Conservation (phyloP, 2,329 filamentous ascomycete species). For the Trichoderma aggressivum region DNA sequence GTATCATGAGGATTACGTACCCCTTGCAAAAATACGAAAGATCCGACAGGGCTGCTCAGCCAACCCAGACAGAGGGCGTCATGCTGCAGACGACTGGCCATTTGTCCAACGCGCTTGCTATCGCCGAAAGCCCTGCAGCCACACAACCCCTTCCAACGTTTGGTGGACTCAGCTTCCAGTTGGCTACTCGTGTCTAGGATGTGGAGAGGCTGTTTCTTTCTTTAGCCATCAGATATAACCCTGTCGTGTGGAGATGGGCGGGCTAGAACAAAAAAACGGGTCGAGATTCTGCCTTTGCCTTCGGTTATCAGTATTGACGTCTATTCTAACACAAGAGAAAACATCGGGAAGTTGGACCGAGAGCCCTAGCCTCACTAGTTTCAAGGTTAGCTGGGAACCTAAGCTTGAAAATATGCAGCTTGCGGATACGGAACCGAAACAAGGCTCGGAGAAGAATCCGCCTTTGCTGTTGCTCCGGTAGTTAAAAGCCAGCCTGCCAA, state of each 20-base stretch:
- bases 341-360: constrained; percentile 1
- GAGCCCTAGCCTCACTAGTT: neutral
- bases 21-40: neutral
- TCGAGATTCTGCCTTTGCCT: neutral
- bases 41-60: neutral
- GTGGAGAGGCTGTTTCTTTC: neutral
- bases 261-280: neutral
- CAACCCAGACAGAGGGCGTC: neutral
- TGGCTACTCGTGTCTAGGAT: too few relatives aligned
- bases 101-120: neutral
- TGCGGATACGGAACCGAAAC: neutral
- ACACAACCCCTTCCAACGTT: neutral
- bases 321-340: neutral
- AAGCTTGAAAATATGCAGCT: neutral
- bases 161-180: neutral
- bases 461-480: neutral
- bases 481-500: neutral
- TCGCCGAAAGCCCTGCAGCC: neutral
- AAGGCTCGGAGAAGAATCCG: neutral
- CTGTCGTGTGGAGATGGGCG: neutral
- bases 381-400: neutral
- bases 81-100: neutral
- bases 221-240: neutral
- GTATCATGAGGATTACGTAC: neutral
- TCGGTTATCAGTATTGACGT: neutral